phyloP scores from a whole-genome alignment of 129 eudicot species.

The Pulicaria dysenterica region DNA sequence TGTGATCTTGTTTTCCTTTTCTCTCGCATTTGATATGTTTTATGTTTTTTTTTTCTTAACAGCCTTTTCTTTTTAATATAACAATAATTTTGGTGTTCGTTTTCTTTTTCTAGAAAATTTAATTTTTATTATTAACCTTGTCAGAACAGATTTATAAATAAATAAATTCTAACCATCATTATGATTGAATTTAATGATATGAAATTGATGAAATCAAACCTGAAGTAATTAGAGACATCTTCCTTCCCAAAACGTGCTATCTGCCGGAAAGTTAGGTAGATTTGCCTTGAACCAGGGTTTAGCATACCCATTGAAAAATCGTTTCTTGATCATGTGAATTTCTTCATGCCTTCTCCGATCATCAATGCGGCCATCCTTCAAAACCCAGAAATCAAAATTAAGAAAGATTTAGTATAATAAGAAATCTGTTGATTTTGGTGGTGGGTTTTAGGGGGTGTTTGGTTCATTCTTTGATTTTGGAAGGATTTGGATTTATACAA shows the following conservation, averaged over 20 bases:
- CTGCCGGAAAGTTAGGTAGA: constrained; percentile 85
- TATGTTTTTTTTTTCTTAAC: too few species aligned
- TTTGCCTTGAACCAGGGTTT: constrained; percentile 74
- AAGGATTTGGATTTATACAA: too few species aligned
- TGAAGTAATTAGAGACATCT: constrained; percentile 78
- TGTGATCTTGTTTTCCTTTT: too few species aligned
- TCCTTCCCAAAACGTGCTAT: constrained; percentile 78
- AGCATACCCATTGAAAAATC: constrained; percentile 57
- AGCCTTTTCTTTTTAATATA: too few species aligned
- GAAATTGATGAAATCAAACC: constrained; percentile 23
- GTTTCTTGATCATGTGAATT: constrained; percentile 44
- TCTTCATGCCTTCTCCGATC: constrained; percentile 59
- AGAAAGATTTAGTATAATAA: neutral
- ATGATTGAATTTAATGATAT: neutral
- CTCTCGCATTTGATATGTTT: too few species aligned
- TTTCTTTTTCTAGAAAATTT: too few species aligned
- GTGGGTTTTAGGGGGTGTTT: too few species aligned
- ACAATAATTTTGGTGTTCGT: too few species aligned
- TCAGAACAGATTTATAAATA: too few species aligned
- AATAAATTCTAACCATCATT: too few species aligned
- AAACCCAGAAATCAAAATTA: neutral
- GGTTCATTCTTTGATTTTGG: too few species aligned
- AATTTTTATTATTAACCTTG: too few species aligned
- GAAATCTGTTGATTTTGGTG: neutral
- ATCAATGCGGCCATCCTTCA: constrained; percentile 49